Evolutionary conservation across 2,329 filamentous ascomycete species (phyloP).

Genomic region (Plenodomus tracheiphilus): DNA sequence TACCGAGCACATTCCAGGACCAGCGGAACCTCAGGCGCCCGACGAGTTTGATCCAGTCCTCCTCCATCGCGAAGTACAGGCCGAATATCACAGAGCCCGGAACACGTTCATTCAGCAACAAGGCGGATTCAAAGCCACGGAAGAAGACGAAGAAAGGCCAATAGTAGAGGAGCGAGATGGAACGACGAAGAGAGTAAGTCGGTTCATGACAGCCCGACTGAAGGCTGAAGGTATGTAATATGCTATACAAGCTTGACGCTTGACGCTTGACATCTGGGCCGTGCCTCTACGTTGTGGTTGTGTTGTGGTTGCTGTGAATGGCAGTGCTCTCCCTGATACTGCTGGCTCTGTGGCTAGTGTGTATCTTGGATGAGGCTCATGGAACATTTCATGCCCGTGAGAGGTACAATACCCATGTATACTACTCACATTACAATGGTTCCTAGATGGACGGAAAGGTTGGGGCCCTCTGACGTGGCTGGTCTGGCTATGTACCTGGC

Average conservation of each 20-base stretch:
- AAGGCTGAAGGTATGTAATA: constrained; percentile 36
- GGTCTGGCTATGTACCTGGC: constrained; percentile 31
- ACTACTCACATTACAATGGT: constrained; percentile 44
- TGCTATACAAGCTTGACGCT: not conserved
- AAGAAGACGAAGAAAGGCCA: constrained; percentile 67
- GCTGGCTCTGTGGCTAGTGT: not conserved
- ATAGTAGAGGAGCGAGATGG: constrained; percentile 69
- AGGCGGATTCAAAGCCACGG: constrained; percentile 73
- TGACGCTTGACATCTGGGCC: too few species aligned
- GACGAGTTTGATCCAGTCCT: constrained; percentile 68
- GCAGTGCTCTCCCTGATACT: not conserved
- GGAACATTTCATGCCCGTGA: constrained; percentile 46
- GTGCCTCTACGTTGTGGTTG: not conserved
- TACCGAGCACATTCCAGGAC: constrained; percentile 53
- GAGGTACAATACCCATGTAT: constrained; percentile 41
- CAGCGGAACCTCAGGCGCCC: constrained; percentile 44
- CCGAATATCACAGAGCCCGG: constrained; percentile 80
- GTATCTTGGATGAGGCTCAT: not conserved
- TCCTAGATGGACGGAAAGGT: constrained; percentile 38
- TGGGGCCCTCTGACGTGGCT: constrained; percentile 40
- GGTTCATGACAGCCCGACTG: constrained; percentile 73
- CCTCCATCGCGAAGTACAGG: constrained; percentile 75
- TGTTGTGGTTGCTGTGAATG: not conserved
- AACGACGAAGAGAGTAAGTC: constrained; percentile 64
- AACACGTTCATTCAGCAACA: constrained; percentile 82